Evolutionary conservation across 2,329 filamentous ascomycete species (phyloP), one percentile per base, ranked within the genome.

Genomic region (Talaromyces marneffei): DNA sequence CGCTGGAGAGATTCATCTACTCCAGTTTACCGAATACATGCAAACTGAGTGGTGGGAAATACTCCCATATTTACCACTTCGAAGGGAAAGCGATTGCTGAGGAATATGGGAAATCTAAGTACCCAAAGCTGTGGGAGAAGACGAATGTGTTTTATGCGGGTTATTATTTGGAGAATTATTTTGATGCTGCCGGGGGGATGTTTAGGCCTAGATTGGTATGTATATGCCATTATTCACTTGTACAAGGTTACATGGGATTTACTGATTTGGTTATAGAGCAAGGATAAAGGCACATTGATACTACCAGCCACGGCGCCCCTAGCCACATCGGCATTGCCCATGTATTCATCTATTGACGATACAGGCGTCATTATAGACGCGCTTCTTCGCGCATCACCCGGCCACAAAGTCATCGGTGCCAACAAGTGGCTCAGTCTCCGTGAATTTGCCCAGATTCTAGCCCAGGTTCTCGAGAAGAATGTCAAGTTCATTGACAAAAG

Each of bases 51-150:
- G 68, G 69, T 1, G 81, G 80, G 0, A 72, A 67, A 40, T 75
- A 75, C 57, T 73, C 67, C 31, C 74, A 82, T 62, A 64, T 82
- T 50, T 83, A 82, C n/a, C 57, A 50, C n/a, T 59, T 50, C 52
- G 80, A 82, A 64, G 65, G 74, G 16, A 83, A 83, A 69, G 80
- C 80, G 2, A 78, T 80, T 42, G 66, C 79, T 18, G 78, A 78
- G 0, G 58, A 69, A 16, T 80, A 81, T 39, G 76, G 79, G 1
- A 60, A 70, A 7, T 71, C 70, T 2, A 74, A 65, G 1, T 73
- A 81, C 59, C 76, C 78, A 0, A 66, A 66, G 12, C 67, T 83
- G 2, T 57, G 55, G 55, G 29, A 16, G 12, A 57, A 57, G 29
- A 57, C 55, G 2, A 57, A n/a, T 31, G 39, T 57, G 7, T 4